A percentile compares a stretch with the other conserved stretches of the same genome.
phyloP scores from a whole-genome alignment of 345 rosid species.

The Iberis pinnata region DNA sequence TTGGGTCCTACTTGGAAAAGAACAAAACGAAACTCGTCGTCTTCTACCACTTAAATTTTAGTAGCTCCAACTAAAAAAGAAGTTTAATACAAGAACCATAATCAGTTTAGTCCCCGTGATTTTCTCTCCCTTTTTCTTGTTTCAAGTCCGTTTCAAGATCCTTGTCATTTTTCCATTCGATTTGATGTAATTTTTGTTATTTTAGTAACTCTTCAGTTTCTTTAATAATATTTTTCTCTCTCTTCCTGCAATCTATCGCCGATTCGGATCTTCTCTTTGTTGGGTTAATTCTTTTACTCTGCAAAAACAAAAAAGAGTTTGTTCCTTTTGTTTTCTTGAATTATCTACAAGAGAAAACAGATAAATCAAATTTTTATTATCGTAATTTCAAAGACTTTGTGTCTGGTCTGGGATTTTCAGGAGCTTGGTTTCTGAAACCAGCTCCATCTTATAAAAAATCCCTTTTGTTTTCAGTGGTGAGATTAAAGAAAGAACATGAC shows the following conservation, averaged over 20 bases:
- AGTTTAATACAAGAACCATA: neutral
- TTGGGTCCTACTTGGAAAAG: constrained; percentile 12
- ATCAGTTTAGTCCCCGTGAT: constrained; percentile 18
- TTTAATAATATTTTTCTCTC: constrained; percentile 3
- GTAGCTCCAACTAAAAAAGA: constrained; percentile 20
- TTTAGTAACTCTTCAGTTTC: constrained; percentile 26
- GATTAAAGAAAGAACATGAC: constrained; percentile 37
- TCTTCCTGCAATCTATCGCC: constrained; percentile 28
- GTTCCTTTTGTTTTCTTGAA: constrained; percentile 23
- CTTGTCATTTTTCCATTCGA: constrained; percentile 22
- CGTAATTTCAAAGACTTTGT: neutral
- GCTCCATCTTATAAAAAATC: constrained; percentile 24
- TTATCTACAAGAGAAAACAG: constrained; percentile 1
- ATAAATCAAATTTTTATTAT: constrained; percentile 4
- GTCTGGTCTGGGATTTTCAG: constrained; percentile 22
- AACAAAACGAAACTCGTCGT: constrained; percentile 28
- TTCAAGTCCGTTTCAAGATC: neutral
- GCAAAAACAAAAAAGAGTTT: neutral
- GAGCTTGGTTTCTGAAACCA: constrained; percentile 15
- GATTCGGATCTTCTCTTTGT: constrained; percentile 19
- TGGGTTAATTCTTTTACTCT: neutral
- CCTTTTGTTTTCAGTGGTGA: neutral
- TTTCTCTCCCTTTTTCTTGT: constrained; percentile 13
- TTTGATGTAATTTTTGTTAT: constrained; percentile 25
- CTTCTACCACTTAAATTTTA: constrained; percentile 25